phyloP scores from a whole-genome alignment of 352 stramenopile genomes.

The Pythium angustatum region DNA sequence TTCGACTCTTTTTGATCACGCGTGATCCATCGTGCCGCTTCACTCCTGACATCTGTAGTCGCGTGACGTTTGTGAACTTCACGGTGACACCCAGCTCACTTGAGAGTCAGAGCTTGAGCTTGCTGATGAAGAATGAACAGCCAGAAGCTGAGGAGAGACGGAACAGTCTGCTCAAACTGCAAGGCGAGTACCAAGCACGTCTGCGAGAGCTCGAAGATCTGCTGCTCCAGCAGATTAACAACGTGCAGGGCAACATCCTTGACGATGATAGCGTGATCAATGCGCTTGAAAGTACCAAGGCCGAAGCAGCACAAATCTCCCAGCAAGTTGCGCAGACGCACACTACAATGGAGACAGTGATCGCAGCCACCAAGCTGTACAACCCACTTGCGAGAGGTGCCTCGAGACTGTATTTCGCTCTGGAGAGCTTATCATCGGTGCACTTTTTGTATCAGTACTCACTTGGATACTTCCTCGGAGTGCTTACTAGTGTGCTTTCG shows the following conservation, averaged over 20 bases:
- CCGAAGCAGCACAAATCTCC: constrained; percentile 96
- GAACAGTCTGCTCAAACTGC: constrained; percentile 95
- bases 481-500: constrained; percentile 92
- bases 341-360: constrained; percentile 78
- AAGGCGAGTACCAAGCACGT: constrained; percentile 97
- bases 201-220: constrained; percentile 98
- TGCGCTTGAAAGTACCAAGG: constrained; percentile 98
- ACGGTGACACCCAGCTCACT: constrained; percentile 98
- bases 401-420: constrained; percentile 90
- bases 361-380: constrained; percentile 94
- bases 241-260: constrained; percentile 98
- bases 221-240: constrained; percentile 98
- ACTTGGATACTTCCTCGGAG: constrained; percentile 96
- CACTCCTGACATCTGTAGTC: constrained; percentile 98
- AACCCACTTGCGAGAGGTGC: constrained; percentile 91
- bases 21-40: constrained; percentile 97
- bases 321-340: constrained; percentile 87
- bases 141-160: constrained; percentile 97
- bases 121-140: constrained; percentile 96
- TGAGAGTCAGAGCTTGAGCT: constrained; percentile 95
- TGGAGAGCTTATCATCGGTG: constrained; percentile 94
- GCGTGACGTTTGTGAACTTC: constrained; percentile 99
- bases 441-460: constrained; percentile 99
- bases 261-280: constrained; percentile 99
- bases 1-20: constrained; percentile 98